phyloP scores from a whole-genome alignment of 495 filamentous ascomycete genomes.

The Lepidopterella palustris region DNA sequence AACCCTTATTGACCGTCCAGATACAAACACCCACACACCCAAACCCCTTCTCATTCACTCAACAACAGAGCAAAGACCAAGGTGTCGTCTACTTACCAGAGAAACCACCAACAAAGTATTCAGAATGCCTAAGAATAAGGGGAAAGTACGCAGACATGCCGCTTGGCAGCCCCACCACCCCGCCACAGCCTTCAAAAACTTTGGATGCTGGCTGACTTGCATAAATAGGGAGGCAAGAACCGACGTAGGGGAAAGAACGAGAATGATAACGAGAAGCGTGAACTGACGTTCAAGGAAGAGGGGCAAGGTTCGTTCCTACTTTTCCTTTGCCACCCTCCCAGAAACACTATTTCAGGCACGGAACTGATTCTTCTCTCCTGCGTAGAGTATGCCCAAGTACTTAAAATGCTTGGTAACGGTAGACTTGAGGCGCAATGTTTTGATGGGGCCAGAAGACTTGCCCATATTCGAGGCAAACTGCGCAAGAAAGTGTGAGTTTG shows the following conservation, averaged over 20 bases:
- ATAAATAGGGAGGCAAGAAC: constrained; percentile 91
- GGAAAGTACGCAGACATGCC: constrained; percentile 62
- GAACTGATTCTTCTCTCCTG: neutral
- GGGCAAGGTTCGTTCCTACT: constrained; percentile 61
- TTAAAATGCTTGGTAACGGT: constrained; percentile 98
- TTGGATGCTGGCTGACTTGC: constrained; percentile 15
- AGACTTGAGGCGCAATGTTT: constrained; percentile 96
- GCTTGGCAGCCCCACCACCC: constrained; percentile 12
- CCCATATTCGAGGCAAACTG: constrained; percentile 88
- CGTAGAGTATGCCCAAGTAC: constrained; percentile 91
- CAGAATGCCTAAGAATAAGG: constrained; percentile 94
- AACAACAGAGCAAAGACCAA: too few relatives aligned
- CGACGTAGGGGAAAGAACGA: constrained; percentile 98
- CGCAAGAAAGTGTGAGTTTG: constrained; percentile 96
- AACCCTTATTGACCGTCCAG: too few relatives aligned
- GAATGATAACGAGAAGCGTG: constrained; percentile 99
- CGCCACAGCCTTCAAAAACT: constrained; percentile 7
- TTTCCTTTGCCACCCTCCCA: neutral
- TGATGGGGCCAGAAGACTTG: constrained; percentile 81
- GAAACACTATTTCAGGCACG: neutral
- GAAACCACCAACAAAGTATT: neutral
- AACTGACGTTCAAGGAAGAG: constrained; percentile 97
- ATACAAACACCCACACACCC: too few relatives aligned
- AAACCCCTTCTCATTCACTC: too few relatives aligned
- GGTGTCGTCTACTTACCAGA: too few relatives aligned